Conservation (phyloP, 2,329 filamentous ascomycete species). For the Pseudohalonectria lignicola region DNA sequence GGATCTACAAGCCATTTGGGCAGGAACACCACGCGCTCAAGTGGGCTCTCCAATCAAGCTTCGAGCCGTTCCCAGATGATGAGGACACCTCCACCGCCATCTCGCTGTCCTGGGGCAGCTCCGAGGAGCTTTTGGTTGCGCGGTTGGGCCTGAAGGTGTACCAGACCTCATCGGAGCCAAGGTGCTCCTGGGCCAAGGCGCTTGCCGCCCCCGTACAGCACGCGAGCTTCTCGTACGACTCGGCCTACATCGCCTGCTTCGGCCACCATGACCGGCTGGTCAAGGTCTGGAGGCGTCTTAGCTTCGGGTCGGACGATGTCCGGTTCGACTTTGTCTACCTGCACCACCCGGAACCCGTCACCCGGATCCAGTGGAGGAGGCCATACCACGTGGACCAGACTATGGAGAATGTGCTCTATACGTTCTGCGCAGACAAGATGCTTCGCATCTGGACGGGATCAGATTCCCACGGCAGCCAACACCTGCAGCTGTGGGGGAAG, state of each 20-base stretch:
- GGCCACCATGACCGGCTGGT: constrained; percentile 71
- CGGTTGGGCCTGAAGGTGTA: constrained; percentile 62
- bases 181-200: constrained; percentile 60
- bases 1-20: constrained; percentile 69
- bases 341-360: constrained; percentile 72
- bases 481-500: constrained; percentile 68
- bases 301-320: constrained; percentile 72
- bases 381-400: constrained; percentile 68
- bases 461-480: constrained; percentile 53
- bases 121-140: constrained; percentile 75
- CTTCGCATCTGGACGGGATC: constrained; percentile 76
- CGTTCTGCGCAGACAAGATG: constrained; percentile 69
- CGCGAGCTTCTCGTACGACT: constrained; percentile 76
- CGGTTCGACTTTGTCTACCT: constrained; percentile 88
- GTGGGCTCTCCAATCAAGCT: constrained; percentile 55
- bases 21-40: constrained; percentile 61
- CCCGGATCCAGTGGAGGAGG: constrained; percentile 73
- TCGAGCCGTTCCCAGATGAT: constrained; percentile 33
- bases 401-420: constrained; percentile 81
- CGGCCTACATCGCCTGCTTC: constrained; percentile 73
- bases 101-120: constrained; percentile 72
- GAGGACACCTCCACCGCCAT: constrained; percentile 23
- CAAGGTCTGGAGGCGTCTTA: constrained; percentile 85
- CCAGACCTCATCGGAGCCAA: constrained; percentile 29
- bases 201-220: constrained; percentile 65